Conservation (phyloP, 148 eudicot genomes). For the Rheum nobile region DNA sequence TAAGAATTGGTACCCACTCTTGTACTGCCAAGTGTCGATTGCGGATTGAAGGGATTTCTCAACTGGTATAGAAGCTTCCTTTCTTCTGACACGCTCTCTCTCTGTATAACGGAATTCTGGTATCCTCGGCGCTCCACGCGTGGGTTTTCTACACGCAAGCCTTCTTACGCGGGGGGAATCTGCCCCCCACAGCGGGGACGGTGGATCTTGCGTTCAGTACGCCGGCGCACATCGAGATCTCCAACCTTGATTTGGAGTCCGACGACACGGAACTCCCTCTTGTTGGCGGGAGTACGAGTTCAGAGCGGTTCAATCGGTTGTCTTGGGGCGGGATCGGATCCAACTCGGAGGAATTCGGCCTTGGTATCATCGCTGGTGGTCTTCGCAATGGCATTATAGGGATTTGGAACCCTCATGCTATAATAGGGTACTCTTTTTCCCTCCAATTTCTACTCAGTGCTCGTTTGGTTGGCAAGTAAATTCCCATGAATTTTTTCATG, state of each 20-base stretch:
- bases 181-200: too few species aligned
- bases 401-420: constrained; percentile 63
- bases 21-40: too few species aligned
- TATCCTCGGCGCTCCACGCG: too few species aligned
- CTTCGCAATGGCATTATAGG: constrained; percentile 63
- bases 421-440: constrained; percentile 35
- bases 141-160: too few species aligned
- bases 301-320: constrained; percentile 74
- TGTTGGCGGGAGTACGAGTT: constrained; percentile 39
- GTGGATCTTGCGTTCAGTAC: constrained; percentile 90
- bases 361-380: constrained; percentile 74
- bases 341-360: constrained; percentile 49
- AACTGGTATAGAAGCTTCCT: too few species aligned
- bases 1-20: too few species aligned
- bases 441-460: background rate
- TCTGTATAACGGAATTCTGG: too few species aligned
- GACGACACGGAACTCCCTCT: constrained; percentile 49
- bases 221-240: constrained; percentile 69
- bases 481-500: too few species aligned
- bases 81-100: too few species aligned
- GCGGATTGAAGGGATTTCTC: too few species aligned
- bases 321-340: constrained; percentile 51
- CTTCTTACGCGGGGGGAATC: too few species aligned
- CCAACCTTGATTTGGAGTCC: constrained; percentile 68
- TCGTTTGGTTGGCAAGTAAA: too few species aligned